phyloP scores from a whole-genome alignment of 805 yeast species.

The Starmerella vitae region DNA sequence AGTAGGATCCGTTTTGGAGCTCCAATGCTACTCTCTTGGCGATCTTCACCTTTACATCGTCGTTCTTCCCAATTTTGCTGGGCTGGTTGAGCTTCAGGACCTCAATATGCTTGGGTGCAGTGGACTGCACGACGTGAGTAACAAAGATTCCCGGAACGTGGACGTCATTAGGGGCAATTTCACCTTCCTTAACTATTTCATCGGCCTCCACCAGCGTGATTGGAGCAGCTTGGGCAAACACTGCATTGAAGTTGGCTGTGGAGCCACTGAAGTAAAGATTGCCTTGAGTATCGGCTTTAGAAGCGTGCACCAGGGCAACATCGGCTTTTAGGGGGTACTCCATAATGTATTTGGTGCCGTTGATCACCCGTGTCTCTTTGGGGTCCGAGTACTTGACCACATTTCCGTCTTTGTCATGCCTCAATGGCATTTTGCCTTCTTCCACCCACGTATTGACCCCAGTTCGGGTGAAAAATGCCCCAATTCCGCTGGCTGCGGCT shows the following conservation, averaged over 20 bases:
- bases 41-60: constrained; percentile 26
- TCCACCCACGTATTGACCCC: constrained; percentile 42
- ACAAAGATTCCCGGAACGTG: constrained; percentile 39
- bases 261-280: constrained; percentile 37
- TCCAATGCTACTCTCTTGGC: constrained; percentile 36
- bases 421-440: constrained; percentile 35
- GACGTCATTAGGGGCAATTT: constrained; percentile 33
- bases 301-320: constrained; percentile 37
- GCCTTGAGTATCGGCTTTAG: constrained; percentile 37
- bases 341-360: constrained; percentile 33
- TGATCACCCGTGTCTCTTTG: constrained; percentile 33
- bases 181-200: constrained; percentile 36
- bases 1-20: constrained; percentile 33
- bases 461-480: constrained; percentile 38
- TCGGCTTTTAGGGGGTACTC: constrained; percentile 37
- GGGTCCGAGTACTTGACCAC: constrained; percentile 30
- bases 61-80: background rate
- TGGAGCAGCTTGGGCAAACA: constrained; percentile 35
- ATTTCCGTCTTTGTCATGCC: constrained; percentile 29
- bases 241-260: constrained; percentile 35
- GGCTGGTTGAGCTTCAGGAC: constrained; percentile 11
- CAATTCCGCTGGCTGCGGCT: constrained; percentile 38
- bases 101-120: constrained; percentile 35
- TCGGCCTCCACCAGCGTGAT: constrained; percentile 41
- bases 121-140: constrained; percentile 30